A percentile compares a stretch with the other conserved stretches of the same genome.
phyloP scores from a whole-genome alignment of 2,329 filamentous ascomycete species.

The Stagonosporopsis cucurbitacearum region DNA sequence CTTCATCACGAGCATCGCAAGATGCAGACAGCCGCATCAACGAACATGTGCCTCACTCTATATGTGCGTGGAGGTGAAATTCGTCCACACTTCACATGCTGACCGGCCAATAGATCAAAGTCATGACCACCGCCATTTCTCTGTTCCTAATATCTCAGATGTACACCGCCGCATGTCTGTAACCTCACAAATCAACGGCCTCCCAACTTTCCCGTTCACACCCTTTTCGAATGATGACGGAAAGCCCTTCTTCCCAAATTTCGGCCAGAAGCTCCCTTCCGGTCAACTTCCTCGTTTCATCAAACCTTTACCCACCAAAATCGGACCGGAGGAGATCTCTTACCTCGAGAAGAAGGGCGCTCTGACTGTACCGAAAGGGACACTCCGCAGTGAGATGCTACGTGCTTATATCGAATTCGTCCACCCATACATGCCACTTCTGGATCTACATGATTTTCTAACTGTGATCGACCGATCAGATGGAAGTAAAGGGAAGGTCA shows the following conservation, averaged over 20 bases:
- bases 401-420: slow-evolving; percentile 87
- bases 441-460: slow-evolving; percentile 70
- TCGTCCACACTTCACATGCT: neutral
- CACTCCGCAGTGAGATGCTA: slow-evolving; percentile 80
- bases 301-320: slow-evolving; percentile 76
- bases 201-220: slow-evolving; percentile 46
- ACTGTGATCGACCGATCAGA: slow-evolving; percentile 69
- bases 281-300: slow-evolving; percentile 71
- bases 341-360: slow-evolving; percentile 87
- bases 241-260: slow-evolving; percentile 53
- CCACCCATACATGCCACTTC: slow-evolving; percentile 89
- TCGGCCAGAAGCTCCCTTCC: slow-evolving; percentile 54
- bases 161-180: slow-evolving; percentile 56
- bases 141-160: slow-evolving; percentile 49
- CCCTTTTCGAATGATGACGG: slow-evolving; percentile 41
- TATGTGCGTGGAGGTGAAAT: slow-evolving; percentile 59
- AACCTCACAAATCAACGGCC: slow-evolving; percentile 43
- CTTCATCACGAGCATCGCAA: slow-evolving; percentile 49
- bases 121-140: slow-evolving; percentile 52
- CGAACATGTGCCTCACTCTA: slow-evolving; percentile 68
- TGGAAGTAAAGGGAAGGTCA: slow-evolving; percentile 74
- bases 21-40: slow-evolving; percentile 57
- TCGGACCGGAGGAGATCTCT: slow-evolving; percentile 80
- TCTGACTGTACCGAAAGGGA: slow-evolving; percentile 72
- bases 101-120: slow-evolving; percentile 53